Conservation (phyloP, 2,329 filamentous ascomycete species). For the Ceratocystis diversiconidia region DNA sequence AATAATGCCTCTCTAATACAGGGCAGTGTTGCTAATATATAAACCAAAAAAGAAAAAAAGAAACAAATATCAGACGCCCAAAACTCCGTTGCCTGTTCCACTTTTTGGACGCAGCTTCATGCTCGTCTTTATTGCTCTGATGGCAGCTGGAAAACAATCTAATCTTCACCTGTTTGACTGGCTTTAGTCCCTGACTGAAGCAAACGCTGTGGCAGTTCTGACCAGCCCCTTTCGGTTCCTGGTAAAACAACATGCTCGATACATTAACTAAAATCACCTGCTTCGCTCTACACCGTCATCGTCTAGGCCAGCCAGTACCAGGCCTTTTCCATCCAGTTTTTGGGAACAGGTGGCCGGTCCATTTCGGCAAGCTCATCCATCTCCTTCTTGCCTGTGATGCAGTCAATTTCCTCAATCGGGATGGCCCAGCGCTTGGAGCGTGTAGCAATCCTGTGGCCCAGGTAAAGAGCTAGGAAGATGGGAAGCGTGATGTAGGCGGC, state of each 20-base stretch:
- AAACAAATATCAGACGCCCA: neutral
- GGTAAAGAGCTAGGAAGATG: conserved; percentile 45
- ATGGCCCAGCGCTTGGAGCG: conserved; percentile 30
- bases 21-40: conserved; percentile 21
- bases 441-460: conserved; percentile 43
- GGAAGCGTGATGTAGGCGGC: conserved; percentile 49
- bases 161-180: conserved; percentile 25
- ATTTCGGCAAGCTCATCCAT: conserved; percentile 43
- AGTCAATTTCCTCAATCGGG: conserved; percentile 38
- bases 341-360: conserved; percentile 34
- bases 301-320: conserved; percentile 43
- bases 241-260: neutral
- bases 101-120: neutral
- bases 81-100: conserved; percentile 1
- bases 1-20: conserved; percentile 14
- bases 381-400: conserved; percentile 44
- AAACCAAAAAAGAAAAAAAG: neutral
- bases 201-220: conserved; percentile 1
- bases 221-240: neutral
- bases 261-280: neutral
- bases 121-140: conserved; percentile 18
- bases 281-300: neutral
- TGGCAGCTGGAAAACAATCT: conserved; percentile 28
- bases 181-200: conserved; percentile 18
- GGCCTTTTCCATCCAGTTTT: conserved; percentile 36